Percentiles rank a stretch among this genome's conserved stretches.
Conservation (phyloP, 2,329 filamentous ascomycete species). For the Penicillium polonicum region DNA sequence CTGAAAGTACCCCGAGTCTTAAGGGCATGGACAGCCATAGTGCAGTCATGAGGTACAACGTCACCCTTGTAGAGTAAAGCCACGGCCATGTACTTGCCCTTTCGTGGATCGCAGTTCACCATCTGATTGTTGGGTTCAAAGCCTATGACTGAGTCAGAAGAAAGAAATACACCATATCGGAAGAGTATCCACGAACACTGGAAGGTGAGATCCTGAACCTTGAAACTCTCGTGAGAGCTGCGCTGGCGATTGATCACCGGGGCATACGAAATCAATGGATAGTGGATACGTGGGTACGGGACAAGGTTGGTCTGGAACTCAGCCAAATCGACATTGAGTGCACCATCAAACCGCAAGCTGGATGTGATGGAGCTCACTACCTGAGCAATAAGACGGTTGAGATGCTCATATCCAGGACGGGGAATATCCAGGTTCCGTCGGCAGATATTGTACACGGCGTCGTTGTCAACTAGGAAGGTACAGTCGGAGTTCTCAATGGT, state of each 20-base stretch:
- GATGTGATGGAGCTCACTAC: conserved; percentile 67
- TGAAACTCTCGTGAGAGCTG: conserved; percentile 84
- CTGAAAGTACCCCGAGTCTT: conserved; percentile 66
- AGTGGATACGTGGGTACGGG: conserved; percentile 67
- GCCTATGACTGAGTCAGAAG: conserved; percentile 38
- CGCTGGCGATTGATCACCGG: conserved; percentile 67
- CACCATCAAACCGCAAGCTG: conserved; percentile 64
- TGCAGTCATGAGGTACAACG: conserved; percentile 63
- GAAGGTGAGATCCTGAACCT: conserved; percentile 70
- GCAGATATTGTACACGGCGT: conserved; percentile 68
- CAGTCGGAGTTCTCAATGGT: conserved; percentile 68
- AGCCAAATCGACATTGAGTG: conserved; percentile 66
- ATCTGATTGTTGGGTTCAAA: conserved; percentile 70
- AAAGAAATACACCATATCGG: background rate
- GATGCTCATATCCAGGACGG: conserved; percentile 62
- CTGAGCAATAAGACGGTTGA: conserved; percentile 66
- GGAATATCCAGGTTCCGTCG: conserved; percentile 63
- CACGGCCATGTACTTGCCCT: conserved; percentile 69
- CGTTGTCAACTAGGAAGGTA: conserved; percentile 68
- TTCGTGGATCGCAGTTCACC: conserved; percentile 66
- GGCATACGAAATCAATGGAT: conserved; percentile 64
- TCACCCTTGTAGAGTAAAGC: conserved; percentile 66
- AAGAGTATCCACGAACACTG: conserved; percentile 50
- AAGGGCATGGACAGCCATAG: conserved; percentile 55
- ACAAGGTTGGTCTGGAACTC: conserved; percentile 71